phyloP scores from a whole-genome alignment of 805 yeast genomes.

The Ogataea henricii region DNA sequence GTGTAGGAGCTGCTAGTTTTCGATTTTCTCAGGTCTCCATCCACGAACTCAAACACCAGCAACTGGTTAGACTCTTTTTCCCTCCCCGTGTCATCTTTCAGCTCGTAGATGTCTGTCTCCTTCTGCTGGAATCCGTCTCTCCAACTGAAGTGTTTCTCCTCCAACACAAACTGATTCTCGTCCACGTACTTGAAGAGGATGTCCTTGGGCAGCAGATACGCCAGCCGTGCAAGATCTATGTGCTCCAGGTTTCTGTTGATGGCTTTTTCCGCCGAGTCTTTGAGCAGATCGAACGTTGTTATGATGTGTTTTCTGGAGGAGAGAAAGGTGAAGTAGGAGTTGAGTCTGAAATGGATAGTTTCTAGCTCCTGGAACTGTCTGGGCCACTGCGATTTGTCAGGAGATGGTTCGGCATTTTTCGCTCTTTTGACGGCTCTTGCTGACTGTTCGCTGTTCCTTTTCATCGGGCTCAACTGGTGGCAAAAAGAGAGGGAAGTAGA shows the following conservation, averaged over 20 bases:
- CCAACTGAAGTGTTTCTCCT: conserved; percentile 45
- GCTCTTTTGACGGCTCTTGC: conserved; percentile 4
- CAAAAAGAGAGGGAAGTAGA: no score
- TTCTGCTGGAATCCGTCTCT: conserved; percentile 57
- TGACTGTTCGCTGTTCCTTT: conserved; percentile 4
- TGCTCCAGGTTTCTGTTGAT: conserved; percentile 45
- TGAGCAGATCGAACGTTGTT: conserved; percentile 56
- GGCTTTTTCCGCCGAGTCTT: conserved; percentile 52
- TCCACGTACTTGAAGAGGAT: conserved; percentile 76
- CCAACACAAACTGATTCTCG: conserved; percentile 58
- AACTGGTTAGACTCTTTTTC: conserved; percentile 49
- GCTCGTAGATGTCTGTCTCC: conserved; percentile 52
- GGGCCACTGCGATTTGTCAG: conserved; percentile 26
- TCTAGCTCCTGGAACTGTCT: conserved; percentile 42
- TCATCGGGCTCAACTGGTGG: no score
- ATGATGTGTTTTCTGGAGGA: conserved; percentile 60
- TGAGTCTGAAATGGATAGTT: conserved; percentile 51
- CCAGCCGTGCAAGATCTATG: conserved; percentile 66
- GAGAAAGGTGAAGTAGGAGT: conserved; percentile 63
- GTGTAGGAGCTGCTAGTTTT: conserved; percentile 46
- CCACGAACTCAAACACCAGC: conserved; percentile 75
- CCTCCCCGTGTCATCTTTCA: conserved; percentile 41
- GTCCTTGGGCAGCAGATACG: conserved; percentile 64
- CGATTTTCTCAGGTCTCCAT: conserved; percentile 55
- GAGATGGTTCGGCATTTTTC: background rate